Base-by-base conservation (phyloP, 805 yeast genomes). In the Nematodospora valgi region DNA sequence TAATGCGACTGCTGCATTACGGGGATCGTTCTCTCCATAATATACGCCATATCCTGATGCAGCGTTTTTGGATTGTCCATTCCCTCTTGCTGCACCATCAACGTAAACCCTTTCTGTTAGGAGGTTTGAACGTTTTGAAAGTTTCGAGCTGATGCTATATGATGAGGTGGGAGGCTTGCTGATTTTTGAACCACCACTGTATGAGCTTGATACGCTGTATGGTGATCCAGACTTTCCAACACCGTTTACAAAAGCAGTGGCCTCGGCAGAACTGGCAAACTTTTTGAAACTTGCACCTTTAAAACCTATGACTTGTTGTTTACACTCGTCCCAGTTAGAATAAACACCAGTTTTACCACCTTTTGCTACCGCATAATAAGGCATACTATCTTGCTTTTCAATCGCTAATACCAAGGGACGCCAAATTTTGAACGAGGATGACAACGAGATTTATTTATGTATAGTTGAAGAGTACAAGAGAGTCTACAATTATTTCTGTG, bases 1-100 rank as follows among this genome's bases (percentile, higher is more conserved):
- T 17, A 86, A 61, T 0, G 81, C 75, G 4, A 66, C 76, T 0
- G 81, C 64, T 7, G 67, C 59, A 52, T 83, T 84, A 29, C 82
- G 56, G 2, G 67, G 39, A 47, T 80, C 82, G 23, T 56, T 49
- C 0, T 46, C 59, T 0, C 87, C 89, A 53, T 72, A 86, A 52
- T 62, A 86, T 0, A 83, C 84, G 16, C 96, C 97, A 48, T 74
- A 78, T 0, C 97, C 96, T 0, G 82, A 79, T 9, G 45, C 42
- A 3, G 54, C 52, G 3, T 46, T 38, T 6, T 46, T 44, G 0
- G 33, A 30, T 14, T 49, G 60, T 0, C 87, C 88, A 47, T 82
- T 82, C 4, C 74, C 70, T 7, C 79, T 60, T 0, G 80, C 67
- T 0, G 95, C 84, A 0, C 96, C 97, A 56, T 88, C 97, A 14